Evolutionary conservation across 805 yeast genomes (phyloP), one percentile per base, ranked within the genome.

Genomic region (Yamadazyma philogaea): DNA sequence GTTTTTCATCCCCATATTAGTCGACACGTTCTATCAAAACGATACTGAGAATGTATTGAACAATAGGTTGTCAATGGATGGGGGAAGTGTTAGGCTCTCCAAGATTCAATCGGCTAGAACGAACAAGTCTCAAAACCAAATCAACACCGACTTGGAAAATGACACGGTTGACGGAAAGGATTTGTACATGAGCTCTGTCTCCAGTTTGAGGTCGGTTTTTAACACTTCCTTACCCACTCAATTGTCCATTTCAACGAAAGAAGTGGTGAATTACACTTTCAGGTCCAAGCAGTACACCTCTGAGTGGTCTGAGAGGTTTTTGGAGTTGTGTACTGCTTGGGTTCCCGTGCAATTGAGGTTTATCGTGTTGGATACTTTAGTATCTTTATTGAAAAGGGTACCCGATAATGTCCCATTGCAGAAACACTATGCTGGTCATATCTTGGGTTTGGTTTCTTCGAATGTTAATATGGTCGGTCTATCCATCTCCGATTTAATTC

Each of bases 401-500:
- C 50, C 65, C 10, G 49, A 53, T 3, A 47, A 49, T 11, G 43
- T 52, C 16, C 34, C 36, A 16, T 43, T 52, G 10, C 76, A 74
- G 54, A 52, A 59, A n/a, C 65, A 67, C 24, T 63, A 70, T 30
- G 67, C 82, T 21, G 61, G 62, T 36, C 59, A 75, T 42, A 67
- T 81, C 6, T 63, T 81, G 7, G 81, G 82, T 10, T 63, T 88
- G 22, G 68, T 90, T n/a, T 73, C 83, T 1, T 82, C 93, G 0
- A 81, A 82, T 30, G 87, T 87, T 32, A 87, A 84, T 58, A 79
- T 91, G 74, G 83, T 89, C 47, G 97, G 97, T 0, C 67, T 93
- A 34, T 84, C 96, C 8, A 85, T 89, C 5, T 71, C 88, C 30
- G 98, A 90, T 58, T 75, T 86, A 30, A 72, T 85, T 57, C 78